Evolutionary conservation across 2,329 filamentous ascomycete species (phyloP), one percentile per base, ranked within the genome.

Genomic region (Sporothrix variecibatus): DNA sequence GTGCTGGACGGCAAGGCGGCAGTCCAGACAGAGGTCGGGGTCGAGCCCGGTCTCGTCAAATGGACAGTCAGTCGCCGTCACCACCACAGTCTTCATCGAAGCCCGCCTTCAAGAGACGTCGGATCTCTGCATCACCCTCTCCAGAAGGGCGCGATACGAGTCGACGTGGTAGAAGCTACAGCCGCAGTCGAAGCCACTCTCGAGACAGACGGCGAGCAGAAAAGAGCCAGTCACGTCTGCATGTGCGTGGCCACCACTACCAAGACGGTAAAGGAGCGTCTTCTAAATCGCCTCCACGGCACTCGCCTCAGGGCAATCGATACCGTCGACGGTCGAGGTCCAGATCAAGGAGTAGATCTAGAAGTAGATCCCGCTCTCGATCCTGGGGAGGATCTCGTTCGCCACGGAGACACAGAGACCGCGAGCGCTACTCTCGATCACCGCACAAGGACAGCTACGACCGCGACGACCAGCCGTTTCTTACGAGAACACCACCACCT

Each of bases 321-420:
- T n/a, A 71, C 69, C 23, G 38, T 28, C 58, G 40, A 17, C 28
- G 67, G 0, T 74, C 72, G 8, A 31, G 67, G 11, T 71, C 72
- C 0, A 51, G 31, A 7, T 67, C 68, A 0, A 17, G 40, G 17
- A 51, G 26, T 9, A 40, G 56, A 15, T 51, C 64, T 1, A 43
- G 9, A 20, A 40, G 34, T 2, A 46, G 58, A 9, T 65, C 67
- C 2, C n/a, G 28, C 3, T 72, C 71, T 0, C 38, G 38, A 7
- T 31, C 40, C 2, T 43, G 65, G 26, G 26, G 2, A 56, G 26
- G 5, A 7, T 68, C 69, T 23, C 31, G 38, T n/a, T 74, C 73
- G 8, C 73, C 68, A 15, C 23, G 56, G 31, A 31, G 28, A 40
- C 43, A 31, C 26, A 43, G 38, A 2, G 34, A 34, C 38, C 34